Base-by-base conservation (phyloP, 2,329 filamentous ascomycete species). In the Bipolaris zeicola region DNA sequence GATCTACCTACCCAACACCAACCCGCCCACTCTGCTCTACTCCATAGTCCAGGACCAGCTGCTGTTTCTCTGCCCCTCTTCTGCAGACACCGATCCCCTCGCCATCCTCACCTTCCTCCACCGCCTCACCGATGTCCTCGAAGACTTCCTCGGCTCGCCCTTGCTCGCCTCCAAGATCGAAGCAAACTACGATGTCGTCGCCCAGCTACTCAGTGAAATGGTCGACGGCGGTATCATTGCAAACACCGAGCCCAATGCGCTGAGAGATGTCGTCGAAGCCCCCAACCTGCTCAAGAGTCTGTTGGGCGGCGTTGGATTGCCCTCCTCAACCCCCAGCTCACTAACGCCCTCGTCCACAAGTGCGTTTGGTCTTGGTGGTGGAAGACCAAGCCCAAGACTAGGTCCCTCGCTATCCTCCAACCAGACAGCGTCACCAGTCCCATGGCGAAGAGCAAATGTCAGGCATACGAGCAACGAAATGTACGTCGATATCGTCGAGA, bases 391-490 rank as follows among this genome's bases (percentile, higher is more conserved):
- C 37, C 70, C 69, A 2, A 45, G 68, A 1, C 26, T 71, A 18
- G 65, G 62, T 0, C 69, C 68, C 3, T 60, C 62, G 46, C 68
- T 60, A 52, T 38, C 62, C 48, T 63, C 61, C 55, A 56, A 18
- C 37, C 76, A 68, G 67, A 63, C 76, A 66, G 55, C 79, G 71
- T 63, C 82, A 73, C 55, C 86, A 2, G 86, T 98, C 38, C 93
- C 93, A 1, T 99, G 95, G 95, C 86, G 95, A 60, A 84, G 92
- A 58, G 87, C 91, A 37, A 96, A 96, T 69, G 95, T 99, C 50
- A 85, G 93, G 14, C 95, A 99, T 76, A 98, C 94, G 3, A 96
- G 91, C 52, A 99, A 98, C 77, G 95, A 99, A 76, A 83, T 99
- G 65, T 98, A 98, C 74, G 94, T 96, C 55, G 95, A 99, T 74